Conservation (phyloP, 495 filamentous ascomycete species). For the Penicillium lividum region DNA sequence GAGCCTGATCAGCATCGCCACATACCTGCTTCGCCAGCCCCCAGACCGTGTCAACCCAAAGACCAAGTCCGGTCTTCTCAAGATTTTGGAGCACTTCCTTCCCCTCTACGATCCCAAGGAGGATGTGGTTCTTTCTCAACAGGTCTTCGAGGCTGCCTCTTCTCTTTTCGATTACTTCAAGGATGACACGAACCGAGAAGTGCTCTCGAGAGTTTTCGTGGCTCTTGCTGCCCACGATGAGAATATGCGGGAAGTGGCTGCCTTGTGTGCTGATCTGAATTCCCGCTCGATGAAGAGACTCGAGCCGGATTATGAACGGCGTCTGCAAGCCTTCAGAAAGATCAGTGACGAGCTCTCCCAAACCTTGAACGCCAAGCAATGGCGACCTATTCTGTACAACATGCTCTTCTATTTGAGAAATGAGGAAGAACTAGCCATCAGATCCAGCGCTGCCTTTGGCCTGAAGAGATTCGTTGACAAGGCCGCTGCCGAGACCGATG, state of each 20-base stretch:
- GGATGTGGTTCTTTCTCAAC: constrained; percentile 43
- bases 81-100: constrained; percentile 73
- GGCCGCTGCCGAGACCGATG: constrained; percentile 35
- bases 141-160: constrained; percentile 62
- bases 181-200: constrained; percentile 69
- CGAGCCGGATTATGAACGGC: constrained; percentile 81
- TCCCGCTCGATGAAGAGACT: constrained; percentile 66
- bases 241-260: constrained; percentile 62
- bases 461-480: constrained; percentile 79
- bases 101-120: constrained; percentile 59
- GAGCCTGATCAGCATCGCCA: constrained; percentile 71
- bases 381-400: constrained; percentile 88
- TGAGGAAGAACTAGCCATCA: constrained; percentile 81
- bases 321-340: constrained; percentile 71
- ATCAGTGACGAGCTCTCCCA: constrained; percentile 60
- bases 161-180: constrained; percentile 85
- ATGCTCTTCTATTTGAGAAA: constrained; percentile 86
- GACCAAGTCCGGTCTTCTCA: constrained; percentile 77
- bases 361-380: constrained; percentile 70
- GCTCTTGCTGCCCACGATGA: constrained; percentile 65
- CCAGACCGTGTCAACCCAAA: constrained; percentile 75
- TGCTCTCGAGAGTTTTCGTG: constrained; percentile 68
- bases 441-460: constrained; percentile 79
- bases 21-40: constrained; percentile 82
- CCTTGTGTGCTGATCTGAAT: constrained; percentile 78